A percentile compares a stretch with the other conserved stretches of the same genome.
phyloP scores from a whole-genome alignment of 768 basidiomycete species.

The Amyloporia xantha region DNA sequence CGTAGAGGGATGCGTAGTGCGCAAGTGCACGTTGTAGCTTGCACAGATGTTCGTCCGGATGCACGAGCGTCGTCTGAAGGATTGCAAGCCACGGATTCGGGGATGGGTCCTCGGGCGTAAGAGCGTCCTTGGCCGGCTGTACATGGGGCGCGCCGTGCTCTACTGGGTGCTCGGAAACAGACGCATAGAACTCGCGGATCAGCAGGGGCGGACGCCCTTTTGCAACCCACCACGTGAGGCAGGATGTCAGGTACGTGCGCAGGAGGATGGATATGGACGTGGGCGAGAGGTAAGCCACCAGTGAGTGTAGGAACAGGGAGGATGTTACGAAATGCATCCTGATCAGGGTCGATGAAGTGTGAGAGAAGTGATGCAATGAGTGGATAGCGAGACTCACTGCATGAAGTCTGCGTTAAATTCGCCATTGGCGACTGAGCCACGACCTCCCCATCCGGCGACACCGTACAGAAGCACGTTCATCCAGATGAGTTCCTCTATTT shows the following conservation, averaged over 20 bases:
- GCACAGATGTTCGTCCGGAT: constrained; percentile 53
- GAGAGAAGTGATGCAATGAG: too few species aligned
- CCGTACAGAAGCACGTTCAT: constrained; percentile 48
- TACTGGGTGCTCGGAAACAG: constrained; percentile 8
- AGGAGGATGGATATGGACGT: constrained; percentile 46
- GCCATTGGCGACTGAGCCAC: constrained; percentile 12
- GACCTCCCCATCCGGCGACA: constrained; percentile 48
- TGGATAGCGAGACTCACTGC: constrained; percentile 33
- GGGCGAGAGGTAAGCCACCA: constrained; percentile 31
- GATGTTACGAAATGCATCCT: constrained; percentile 42
- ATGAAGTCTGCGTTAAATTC: constrained; percentile 54
- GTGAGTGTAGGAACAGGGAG: constrained; percentile 51
- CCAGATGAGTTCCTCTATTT: constrained; percentile 62
- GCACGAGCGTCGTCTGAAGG: constrained; percentile 43
- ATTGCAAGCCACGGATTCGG: constrained; percentile 59
- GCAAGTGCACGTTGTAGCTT: constrained; percentile 45
- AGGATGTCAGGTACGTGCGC: constrained; percentile 52
- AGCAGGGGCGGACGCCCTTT: constrained; percentile 45
- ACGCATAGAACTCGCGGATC: constrained; percentile 26
- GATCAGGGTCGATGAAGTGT: constrained; percentile 22
- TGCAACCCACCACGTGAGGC: constrained; percentile 41
- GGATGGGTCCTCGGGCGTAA: constrained; percentile 29
- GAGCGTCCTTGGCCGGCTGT: constrained; percentile 20
- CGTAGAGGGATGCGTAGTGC: constrained; percentile 40
- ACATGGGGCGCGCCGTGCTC: constrained; percentile 19